phyloP scores from a whole-genome alignment of 2,329 filamentous ascomycete species.

The Colletotrichum sublineola region DNA sequence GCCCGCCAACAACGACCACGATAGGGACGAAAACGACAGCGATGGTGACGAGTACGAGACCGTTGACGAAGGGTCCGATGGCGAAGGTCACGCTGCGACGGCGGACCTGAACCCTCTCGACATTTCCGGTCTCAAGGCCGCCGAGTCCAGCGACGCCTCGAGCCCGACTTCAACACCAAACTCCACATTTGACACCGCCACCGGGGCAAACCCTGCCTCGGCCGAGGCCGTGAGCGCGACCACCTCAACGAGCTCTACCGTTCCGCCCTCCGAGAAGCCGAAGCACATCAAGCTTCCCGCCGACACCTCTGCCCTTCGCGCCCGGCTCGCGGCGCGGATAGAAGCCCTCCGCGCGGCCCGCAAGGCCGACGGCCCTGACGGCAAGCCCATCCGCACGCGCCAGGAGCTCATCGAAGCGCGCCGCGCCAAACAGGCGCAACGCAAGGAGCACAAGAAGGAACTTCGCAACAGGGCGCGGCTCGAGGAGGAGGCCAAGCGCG shows the following conservation, averaged over 20 bases:
- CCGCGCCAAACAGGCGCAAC: conserved; percentile 86
- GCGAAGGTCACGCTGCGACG: conserved; percentile 36
- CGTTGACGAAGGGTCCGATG: conserved; percentile 42
- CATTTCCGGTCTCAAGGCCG: conserved; percentile 52
- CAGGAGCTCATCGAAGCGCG: conserved; percentile 93
- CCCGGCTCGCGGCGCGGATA: conserved; percentile 85
- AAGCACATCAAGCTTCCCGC: conserved; percentile 77
- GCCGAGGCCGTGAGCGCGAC: conserved; percentile 67
- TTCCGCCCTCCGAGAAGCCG: conserved; percentile 70
- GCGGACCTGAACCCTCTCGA: conserved; percentile 46
- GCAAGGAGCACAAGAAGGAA: conserved; percentile 91
- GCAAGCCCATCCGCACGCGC: conserved; percentile 84
- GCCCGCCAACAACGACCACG: conserved; percentile 32
- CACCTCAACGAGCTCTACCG: conserved; percentile 78
- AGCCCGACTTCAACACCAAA: conserved; percentile 59
- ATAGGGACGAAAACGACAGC: conserved; percentile 29
- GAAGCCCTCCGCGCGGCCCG: conserved; percentile 86
- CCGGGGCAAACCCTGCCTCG: conserved; percentile 55
- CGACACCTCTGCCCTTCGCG: conserved; percentile 81
- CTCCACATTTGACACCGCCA: conserved; percentile 71
- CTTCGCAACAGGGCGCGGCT: conserved; percentile 81
- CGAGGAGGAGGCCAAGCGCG: conserved; percentile 79
- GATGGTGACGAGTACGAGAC: conserved; percentile 40
- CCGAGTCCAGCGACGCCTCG: conserved; percentile 58
- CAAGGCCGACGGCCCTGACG: conserved; percentile 88